Evolutionary conservation across 2,329 filamentous ascomycete genomes (phyloP).

Genomic region (Fusarium clavum): DNA sequence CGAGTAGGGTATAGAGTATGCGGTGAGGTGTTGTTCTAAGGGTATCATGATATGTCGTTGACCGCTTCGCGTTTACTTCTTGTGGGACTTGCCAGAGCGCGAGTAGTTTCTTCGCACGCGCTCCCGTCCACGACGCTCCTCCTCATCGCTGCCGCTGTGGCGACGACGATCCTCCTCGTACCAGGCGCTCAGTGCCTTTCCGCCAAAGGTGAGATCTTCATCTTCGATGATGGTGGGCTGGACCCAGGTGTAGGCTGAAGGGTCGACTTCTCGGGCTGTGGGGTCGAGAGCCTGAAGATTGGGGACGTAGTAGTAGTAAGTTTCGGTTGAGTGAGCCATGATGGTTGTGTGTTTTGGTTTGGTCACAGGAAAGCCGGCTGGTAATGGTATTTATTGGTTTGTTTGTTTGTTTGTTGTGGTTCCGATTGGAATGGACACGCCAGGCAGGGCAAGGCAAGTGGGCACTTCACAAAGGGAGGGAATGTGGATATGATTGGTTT

Average conservation of each 20-base stretch:
- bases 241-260: slow-evolving; percentile 58
- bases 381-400: slow-evolving; percentile 1
- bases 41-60: slow-evolving; percentile 40
- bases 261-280: slow-evolving; percentile 51
- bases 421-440: slow-evolving; percentile 29
- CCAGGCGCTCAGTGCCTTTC: slow-evolving; percentile 69
- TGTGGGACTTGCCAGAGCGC: slow-evolving; percentile 47
- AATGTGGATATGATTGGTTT: slow-evolving; percentile 19
- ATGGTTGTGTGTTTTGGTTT: slow-evolving; percentile 18
- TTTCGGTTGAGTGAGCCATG: slow-evolving; percentile 44
- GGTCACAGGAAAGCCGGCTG: neutral
- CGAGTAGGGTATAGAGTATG: slow-evolving; percentile 7
- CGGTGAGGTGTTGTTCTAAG: slow-evolving; percentile 25
- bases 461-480: slow-evolving; percentile 21
- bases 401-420: slow-evolving; percentile 12
- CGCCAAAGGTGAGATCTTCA: slow-evolving; percentile 70
- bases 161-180: slow-evolving; percentile 68
- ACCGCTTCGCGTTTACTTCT: slow-evolving; percentile 44
- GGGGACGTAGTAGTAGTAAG: slow-evolving; percentile 52
- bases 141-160: slow-evolving; percentile 55
- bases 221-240: slow-evolving; percentile 69
- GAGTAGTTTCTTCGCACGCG: slow-evolving; percentile 51
- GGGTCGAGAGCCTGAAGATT: slow-evolving; percentile 50
- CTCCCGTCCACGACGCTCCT: slow-evolving; percentile 55
- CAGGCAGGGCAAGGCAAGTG: slow-evolving; percentile 22